A percentile compares a stretch with the other conserved stretches of the same genome.
These are phyloP conservation scores for Pseudohalonectria lignicola DNA, from an alignment of 2,329 filamentous ascomycete genomes.

Conservation along the genomic window DNA sequence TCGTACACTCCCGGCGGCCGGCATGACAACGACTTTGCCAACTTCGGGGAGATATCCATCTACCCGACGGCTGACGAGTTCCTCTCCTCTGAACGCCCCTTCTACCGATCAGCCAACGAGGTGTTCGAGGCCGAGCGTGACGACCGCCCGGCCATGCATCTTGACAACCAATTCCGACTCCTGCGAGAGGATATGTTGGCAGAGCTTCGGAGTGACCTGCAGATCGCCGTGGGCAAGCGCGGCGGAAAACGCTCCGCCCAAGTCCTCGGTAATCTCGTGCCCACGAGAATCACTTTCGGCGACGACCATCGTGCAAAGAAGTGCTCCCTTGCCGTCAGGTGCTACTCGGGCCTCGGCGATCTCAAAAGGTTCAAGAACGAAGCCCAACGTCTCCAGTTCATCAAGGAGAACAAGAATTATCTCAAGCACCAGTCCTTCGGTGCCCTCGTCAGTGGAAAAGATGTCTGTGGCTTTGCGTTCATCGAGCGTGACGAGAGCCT, in stretches of 20 bases:
- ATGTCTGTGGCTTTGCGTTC: constrained; percentile 48
- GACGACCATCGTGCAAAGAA: constrained; percentile 16
- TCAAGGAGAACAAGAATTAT: constrained; percentile 35
- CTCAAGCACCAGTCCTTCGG: constrained; percentile 52
- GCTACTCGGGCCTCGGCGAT: constrained; percentile 27
- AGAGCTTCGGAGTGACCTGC: constrained; percentile 51
- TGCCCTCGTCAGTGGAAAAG: constrained; percentile 38
- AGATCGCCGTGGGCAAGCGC: constrained; percentile 36
- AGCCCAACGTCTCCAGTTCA: constrained; percentile 26
- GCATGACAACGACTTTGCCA: constrained; percentile 60
- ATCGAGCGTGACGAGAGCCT: constrained; percentile 38
- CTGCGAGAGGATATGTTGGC: constrained; percentile 61
- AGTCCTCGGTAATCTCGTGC: constrained; percentile 25
- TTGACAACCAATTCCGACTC: constrained; percentile 64
- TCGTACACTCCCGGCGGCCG: constrained; percentile 44
- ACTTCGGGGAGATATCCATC: constrained; percentile 51
- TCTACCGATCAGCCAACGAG: constrained; percentile 40
- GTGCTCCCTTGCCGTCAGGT: constrained; percentile 28
- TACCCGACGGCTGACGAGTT: constrained; percentile 59
- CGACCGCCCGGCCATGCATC: constrained; percentile 33
- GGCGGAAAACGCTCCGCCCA: constrained; percentile 26
- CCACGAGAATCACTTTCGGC: constrained; percentile 25
- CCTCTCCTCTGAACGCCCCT: constrained; percentile 36
- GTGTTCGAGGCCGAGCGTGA: constrained; percentile 26
- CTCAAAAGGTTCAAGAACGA: constrained; percentile 20